Evolutionary conservation across 1,139 yeast species (phyloP).

Genomic region (Pichia sp.): DNA sequence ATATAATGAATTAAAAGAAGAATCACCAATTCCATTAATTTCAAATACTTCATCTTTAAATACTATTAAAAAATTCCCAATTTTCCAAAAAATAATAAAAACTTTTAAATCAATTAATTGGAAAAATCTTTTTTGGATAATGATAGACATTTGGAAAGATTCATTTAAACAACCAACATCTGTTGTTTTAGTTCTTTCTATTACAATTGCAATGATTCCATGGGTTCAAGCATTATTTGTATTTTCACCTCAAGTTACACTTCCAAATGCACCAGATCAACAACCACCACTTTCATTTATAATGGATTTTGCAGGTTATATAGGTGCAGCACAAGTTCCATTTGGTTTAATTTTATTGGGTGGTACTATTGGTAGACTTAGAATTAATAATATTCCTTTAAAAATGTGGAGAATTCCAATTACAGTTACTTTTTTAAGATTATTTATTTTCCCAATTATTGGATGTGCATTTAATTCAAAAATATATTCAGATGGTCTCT

Average conservation of each 20-base stretch:
- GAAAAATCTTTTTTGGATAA: slow-evolving; percentile 58
- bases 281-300: slow-evolving; percentile 78
- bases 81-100: neutral
- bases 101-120: slow-evolving; percentile 1
- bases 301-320: slow-evolving; percentile 70
- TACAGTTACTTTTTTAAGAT: slow-evolving; percentile 38
- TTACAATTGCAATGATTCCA: slow-evolving; percentile 58
- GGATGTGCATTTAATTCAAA: slow-evolving; percentile 54
- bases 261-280: slow-evolving; percentile 74
- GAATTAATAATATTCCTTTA: slow-evolving; percentile 50
- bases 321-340: slow-evolving; percentile 88
- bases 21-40: slow-evolving; percentile 4
- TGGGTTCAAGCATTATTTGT: slow-evolving; percentile 81
- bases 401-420: slow-evolving; percentile 66
- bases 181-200: slow-evolving; percentile 34
- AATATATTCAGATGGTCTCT: slow-evolving; percentile 42
- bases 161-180: slow-evolving; percentile 35
- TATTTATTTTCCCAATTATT: slow-evolving; percentile 53
- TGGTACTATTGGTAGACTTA: slow-evolving; percentile 74
- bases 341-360: slow-evolving; percentile 76
- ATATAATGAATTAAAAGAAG: slow-evolving; percentile 15
- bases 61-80: neutral
- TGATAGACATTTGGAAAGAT: slow-evolving; percentile 35
- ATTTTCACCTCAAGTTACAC: slow-evolving; percentile 30
- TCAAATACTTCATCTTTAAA: slow-evolving; percentile 6